Conservation (phyloP, 202 grass and related monocot genomes). For the Schoenoplectus tabernaemontani region DNA sequence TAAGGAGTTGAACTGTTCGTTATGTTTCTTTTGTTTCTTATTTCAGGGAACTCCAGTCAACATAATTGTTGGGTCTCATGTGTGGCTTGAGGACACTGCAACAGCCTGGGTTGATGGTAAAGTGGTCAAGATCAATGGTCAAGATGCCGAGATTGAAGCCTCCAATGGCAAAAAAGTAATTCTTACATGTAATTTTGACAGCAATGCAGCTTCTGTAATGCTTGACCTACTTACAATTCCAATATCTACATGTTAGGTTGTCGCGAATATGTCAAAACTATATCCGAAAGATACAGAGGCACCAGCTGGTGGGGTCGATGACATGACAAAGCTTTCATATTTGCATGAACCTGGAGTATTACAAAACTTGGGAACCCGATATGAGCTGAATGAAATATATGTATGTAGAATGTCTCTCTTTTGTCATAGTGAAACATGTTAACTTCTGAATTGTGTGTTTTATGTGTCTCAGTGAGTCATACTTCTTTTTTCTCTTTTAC, state of each 20-base stretch:
- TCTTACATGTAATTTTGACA: not conserved
- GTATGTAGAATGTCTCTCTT: constrained; percentile 33
- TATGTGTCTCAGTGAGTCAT: not conserved
- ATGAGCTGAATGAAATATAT: constrained; percentile 91
- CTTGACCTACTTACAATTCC: not conserved
- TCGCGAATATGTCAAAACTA: constrained; percentile 62
- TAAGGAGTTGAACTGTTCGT: not conserved
- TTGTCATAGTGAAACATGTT: not conserved
- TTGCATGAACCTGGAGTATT: constrained; percentile 88
- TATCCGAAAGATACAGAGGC: constrained; percentile 95
- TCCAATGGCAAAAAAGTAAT: constrained; percentile 56
- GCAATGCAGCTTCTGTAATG: not conserved
- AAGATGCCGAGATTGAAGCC: constrained; percentile 56
- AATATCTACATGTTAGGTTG: constrained; percentile 29
- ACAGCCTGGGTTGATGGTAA: constrained; percentile 67
- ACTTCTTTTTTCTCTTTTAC: constrained; percentile 25
- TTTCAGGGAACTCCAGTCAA: constrained; percentile 85
- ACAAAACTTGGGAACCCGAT: constrained; percentile 72
- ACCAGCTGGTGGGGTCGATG: constrained; percentile 82
- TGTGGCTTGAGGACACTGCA: constrained; percentile 64
- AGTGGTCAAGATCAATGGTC: constrained; percentile 69
- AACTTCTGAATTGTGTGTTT: constrained; percentile 6
- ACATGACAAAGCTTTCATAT: constrained; percentile 92
- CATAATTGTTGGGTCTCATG: constrained; percentile 86
- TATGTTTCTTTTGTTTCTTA: constrained; percentile 3